phyloP scores from a whole-genome alignment of 306 rosid genomes.

The Ammopiptanthus mongolicus region DNA sequence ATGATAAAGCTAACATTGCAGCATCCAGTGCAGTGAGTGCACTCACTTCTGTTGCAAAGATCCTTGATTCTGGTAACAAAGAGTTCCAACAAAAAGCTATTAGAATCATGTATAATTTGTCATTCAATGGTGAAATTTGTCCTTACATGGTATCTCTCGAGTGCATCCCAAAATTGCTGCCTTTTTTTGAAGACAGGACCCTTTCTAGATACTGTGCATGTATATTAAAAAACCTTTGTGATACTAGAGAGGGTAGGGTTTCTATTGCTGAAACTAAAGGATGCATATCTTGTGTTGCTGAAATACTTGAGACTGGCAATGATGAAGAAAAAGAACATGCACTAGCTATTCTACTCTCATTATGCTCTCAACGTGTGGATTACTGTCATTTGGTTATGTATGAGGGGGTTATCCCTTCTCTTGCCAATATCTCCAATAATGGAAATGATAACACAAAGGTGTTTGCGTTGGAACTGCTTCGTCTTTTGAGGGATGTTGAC shows the following conservation, averaged over 20 bases:
- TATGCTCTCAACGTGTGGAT: conserved; percentile 63
- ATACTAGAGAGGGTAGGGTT: conserved; percentile 44
- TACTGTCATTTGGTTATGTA: conserved; percentile 59
- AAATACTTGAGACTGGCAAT: conserved; percentile 50
- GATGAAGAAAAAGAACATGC: conserved; percentile 76
- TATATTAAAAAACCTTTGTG: conserved; percentile 58
- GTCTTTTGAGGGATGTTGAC: conserved; percentile 44
- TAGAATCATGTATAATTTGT: conserved; percentile 47
- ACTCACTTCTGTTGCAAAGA: conserved; percentile 38
- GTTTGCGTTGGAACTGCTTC: conserved; percentile 55
- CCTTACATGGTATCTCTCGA: conserved; percentile 38
- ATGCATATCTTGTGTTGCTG: conserved; percentile 58
- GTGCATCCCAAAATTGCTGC: conserved; percentile 62
- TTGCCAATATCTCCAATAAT: conserved; percentile 49
- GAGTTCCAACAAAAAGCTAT: conserved; percentile 49
- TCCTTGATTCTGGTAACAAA: conserved; percentile 46
- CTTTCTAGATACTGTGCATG: conserved; percentile 44
- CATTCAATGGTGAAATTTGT: conserved; percentile 43
- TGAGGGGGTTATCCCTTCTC: conserved; percentile 44
- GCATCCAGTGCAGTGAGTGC: conserved; percentile 57
- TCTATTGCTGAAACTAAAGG: conserved; percentile 67
- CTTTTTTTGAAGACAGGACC: conserved; percentile 40
- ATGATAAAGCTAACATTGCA: conserved; percentile 34
- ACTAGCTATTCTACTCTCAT: conserved; percentile 51
- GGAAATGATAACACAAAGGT: conserved; percentile 62